Percentiles rank a stretch among this genome's conserved stretches.
These are phyloP conservation scores for Mycena latifolia DNA, from an alignment of 768 basidiomycete species.

Conservation along the genomic window DNA sequence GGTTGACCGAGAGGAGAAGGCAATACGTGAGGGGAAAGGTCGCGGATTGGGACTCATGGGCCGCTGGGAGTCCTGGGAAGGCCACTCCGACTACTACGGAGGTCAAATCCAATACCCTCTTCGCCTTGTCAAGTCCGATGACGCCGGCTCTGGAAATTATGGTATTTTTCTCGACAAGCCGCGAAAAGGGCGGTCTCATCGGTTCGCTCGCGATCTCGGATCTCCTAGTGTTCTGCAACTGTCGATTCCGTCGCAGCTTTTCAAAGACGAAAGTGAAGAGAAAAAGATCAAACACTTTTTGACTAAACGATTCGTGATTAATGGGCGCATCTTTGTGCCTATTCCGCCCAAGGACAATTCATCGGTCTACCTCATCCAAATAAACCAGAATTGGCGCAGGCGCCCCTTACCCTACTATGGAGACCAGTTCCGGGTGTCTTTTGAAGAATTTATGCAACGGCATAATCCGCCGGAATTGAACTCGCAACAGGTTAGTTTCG, in stretches of 20 bases:
- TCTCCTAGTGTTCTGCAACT: constrained; percentile 61
- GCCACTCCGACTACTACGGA: constrained; percentile 71
- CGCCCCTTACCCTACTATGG: constrained; percentile 50
- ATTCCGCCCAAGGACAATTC: constrained; percentile 74
- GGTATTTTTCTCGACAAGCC: constrained; percentile 66
- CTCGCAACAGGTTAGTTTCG: constrained; percentile 63
- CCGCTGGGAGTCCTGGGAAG: constrained; percentile 50
- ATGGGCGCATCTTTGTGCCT: constrained; percentile 73
- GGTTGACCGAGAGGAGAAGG: constrained; percentile 76
- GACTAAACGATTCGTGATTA: constrained; percentile 66
- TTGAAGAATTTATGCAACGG: constrained; percentile 68
- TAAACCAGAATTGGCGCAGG: constrained; percentile 61
- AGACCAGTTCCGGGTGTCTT: constrained; percentile 60
- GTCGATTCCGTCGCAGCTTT: constrained; percentile 54
- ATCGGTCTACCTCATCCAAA: constrained; percentile 70
- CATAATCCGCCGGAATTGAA: constrained; percentile 73
- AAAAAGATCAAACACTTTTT: constrained; percentile 52
- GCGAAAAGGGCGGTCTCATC: constrained; percentile 70
- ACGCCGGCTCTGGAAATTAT: constrained; percentile 41
- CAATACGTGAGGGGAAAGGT: constrained; percentile 63
- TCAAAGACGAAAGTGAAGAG: constrained; percentile 43
- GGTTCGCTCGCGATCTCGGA: constrained; percentile 74
- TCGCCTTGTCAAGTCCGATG: constrained; percentile 47
- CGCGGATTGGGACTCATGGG: constrained; percentile 67
- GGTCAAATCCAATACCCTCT: constrained; percentile 75